Percentiles rank a stretch among this genome's conserved stretches.
These are phyloP conservation scores for Apiotrichum laibachii DNA, from an alignment of 1,284 basidiomycete genomes.

Conservation along the genomic window DNA sequence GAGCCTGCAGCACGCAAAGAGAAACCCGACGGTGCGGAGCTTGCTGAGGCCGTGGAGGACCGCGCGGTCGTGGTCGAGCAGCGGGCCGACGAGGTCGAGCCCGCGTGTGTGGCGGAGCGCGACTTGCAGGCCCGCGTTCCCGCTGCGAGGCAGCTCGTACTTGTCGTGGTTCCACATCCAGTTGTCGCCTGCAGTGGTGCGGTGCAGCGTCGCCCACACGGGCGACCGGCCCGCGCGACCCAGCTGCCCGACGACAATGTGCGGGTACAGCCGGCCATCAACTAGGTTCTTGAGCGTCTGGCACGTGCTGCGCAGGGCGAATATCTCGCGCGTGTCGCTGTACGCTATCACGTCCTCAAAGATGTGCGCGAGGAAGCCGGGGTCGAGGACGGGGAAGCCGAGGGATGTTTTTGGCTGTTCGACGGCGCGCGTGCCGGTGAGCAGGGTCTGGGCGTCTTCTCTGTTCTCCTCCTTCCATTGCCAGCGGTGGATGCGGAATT, in stretches of 20 bases:
- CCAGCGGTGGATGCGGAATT: too few species aligned
- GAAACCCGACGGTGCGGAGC: not conserved
- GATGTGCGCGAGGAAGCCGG: conserved; percentile 10
- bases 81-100: not conserved
- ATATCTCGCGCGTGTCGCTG: not conserved
- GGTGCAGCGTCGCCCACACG: not conserved
- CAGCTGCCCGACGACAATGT: conserved; percentile 7
- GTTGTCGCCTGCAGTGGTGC: not conserved
- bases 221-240: not conserved
- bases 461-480: too few species aligned
- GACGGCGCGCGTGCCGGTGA: too few species aligned
- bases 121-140: not conserved
- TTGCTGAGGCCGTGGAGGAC: not conserved
- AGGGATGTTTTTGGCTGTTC: not conserved
- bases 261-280: conserved; percentile 7
- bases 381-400: not conserved
- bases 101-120: not conserved
- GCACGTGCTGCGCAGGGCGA: conserved; percentile 8
- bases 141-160: not conserved
- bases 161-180: not conserved
- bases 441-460: too few species aligned
- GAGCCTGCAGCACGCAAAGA: not conserved
- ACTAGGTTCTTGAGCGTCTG: conserved; percentile 3
- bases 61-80: not conserved
- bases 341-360: conserved; percentile 8